Evolutionary conservation across 1,139 yeast species (phyloP), one percentile per base, ranked within the genome.

Genomic region (Lodderomyces beijingensis): DNA sequence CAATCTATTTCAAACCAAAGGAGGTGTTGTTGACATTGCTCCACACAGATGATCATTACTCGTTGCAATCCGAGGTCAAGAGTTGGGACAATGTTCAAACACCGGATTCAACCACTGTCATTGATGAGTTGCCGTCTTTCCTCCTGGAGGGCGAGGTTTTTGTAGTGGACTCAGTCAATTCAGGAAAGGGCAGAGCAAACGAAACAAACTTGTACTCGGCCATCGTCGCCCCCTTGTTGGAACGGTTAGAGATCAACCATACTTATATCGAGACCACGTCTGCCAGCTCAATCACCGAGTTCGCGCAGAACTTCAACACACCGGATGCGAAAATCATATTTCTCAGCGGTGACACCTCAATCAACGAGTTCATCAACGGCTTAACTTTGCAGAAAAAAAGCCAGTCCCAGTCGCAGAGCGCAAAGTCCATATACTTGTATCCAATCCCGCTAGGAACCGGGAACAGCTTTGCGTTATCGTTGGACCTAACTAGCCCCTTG

Each of bases 361-460:
- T 87, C 9, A 77, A 73, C 32, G 97, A 88, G 53, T 77, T 88
- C 38, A 49, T 86, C 37, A 87, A 88, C 50, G 64, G 65, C 2
- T 49, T 82, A 11, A 31, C 36, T 1, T 31, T 19, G 9, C 6
- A 33, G 31, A 1, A 43, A 51, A 33, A 30, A 2, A 40, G 44
- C 14, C 14, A 10, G 7, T 21, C 20, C n/a, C 26, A 25, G 16
- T 8, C 12, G 15, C 24, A 6, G 3, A 5, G 12, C 4, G n/a
- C n/a, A n/a, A 22, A 22, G 11, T 21, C 31, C 4, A 32, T 69
- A 27, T 48, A 53, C 10, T 33, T 84, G 2, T 59, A 66, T 8
- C 70, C 78, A 3, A 59, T 88, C 15, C 95, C 96, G 0, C 67
- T 79, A 35, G 97, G 97, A 1, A 81, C 95, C 0, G 96, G 95